Evolutionary conservation across 1,284 basidiomycete genomes (phyloP), one percentile per base, ranked within the genome.

Genomic region (Leccinum pachyderme): DNA sequence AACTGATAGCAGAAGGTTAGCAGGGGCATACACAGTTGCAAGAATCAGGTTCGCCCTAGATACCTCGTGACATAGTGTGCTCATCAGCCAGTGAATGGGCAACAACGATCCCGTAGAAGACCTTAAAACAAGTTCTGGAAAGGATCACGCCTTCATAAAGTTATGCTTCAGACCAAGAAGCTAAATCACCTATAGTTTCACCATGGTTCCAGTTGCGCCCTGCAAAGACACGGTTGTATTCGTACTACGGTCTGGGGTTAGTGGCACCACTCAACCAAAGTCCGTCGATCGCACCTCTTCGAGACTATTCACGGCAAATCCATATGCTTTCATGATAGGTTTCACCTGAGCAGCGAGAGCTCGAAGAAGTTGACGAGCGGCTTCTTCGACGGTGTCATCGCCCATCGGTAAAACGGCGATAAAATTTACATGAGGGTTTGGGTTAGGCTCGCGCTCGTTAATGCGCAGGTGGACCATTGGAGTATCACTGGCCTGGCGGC

Each of bases 51-150:
- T 39, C 28, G 25, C 33, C 41, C 31, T 45, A 43, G 46, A 73
- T 60, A 91, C 89, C 79, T 92, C 89, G 63, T 92, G 89, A 65
- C 89, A 92, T n/a, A 92, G 68, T 1, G 84, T 87, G 59, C 86
- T 83, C 76, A 92, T 79, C 22, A 92, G 65, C 80, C 82, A 88
- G n/a, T 80, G 79, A 6, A 75, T 78, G 1, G 87, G 77, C 28
- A 81, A 75, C 61, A 89, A 85, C 0, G 74, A 74, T 9, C 89
- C 86, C 55, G 79, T 74, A 5, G 76, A 71, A 37, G 82, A 75
- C 27, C 88, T 78, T 3, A 92, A 72, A 11, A 92, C 89, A 12
- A 92, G 76, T 63, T 92, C 89, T 89, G 57, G 24, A 9, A 29
- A 24, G 2, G 25, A 18, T 32, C 48, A 18, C 22, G 9, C 44